Evolutionary conservation across 768 basidiomycete genomes (phyloP).

Genomic region (Astraeus odoratus): DNA sequence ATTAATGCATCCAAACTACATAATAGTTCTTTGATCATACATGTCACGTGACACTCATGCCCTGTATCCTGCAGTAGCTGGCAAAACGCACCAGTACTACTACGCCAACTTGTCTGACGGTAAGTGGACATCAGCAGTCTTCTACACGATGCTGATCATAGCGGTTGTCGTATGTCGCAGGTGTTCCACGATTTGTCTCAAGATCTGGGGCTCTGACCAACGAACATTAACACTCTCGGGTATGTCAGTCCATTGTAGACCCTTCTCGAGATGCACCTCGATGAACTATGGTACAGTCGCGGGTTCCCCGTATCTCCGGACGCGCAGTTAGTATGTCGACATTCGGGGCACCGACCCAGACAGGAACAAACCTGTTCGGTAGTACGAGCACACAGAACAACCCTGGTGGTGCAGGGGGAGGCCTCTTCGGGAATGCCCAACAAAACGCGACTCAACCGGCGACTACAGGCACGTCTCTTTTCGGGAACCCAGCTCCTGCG

Average conservation of each 20-base stretch:
- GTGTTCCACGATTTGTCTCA: no score
- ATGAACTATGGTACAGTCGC: not conserved
- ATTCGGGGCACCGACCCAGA: constrained; percentile 3
- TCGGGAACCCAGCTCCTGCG: constrained; percentile 1
- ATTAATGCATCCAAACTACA: no score
- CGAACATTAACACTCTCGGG: no score
- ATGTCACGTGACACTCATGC: not conserved
- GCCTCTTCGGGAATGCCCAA: constrained; percentile 2
- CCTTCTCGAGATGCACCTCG: not conserved
- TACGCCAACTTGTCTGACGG: not conserved
- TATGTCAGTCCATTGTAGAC: no score
- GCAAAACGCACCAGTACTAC: not conserved
- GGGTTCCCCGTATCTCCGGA: not conserved
- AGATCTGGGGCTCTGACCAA: no score
- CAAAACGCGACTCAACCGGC: constrained; percentile 2
- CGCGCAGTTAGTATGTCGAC: constrained; percentile 1
- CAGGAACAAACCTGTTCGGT: constrained; percentile 3
- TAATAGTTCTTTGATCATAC: no score
- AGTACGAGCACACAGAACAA: constrained; percentile 6
- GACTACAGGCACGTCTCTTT: constrained; percentile 1
- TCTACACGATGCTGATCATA: not conserved
- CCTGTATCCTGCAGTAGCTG: not conserved
- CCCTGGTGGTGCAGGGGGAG: constrained; percentile 1
- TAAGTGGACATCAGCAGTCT: not conserved
- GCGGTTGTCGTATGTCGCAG: no score